These are phyloP conservation scores for Solanum ahanhuiri DNA, from an alignment of 257 asterid species.

Conservation along the genomic window DNA sequence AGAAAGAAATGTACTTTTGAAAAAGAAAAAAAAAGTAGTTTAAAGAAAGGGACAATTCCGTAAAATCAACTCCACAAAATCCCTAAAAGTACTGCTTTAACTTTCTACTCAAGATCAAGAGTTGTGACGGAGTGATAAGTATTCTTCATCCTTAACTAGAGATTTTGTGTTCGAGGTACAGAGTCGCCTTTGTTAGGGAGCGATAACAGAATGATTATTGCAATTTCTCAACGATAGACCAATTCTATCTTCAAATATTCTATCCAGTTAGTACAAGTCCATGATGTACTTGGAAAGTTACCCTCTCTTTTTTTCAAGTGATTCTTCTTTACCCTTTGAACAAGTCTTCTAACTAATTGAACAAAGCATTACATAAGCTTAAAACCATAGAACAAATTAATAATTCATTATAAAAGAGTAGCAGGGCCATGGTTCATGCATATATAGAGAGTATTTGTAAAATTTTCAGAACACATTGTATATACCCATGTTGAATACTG, in stretches of 20 bases:
- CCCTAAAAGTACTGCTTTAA: neutral
- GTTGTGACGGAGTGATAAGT: no score
- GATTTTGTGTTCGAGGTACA: no score
- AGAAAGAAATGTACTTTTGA: neutral
- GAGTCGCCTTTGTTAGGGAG: no score
- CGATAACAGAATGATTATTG: neutral
- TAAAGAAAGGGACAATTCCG: neutral
- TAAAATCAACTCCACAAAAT: neutral
- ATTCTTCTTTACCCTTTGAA: slow-evolving; percentile 10
- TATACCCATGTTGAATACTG: neutral
- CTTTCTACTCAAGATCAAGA: neutral
- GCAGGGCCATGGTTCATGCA: neutral
- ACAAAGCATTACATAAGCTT: neutral
- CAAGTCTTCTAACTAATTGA: slow-evolving; percentile 1
- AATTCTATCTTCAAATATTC: neutral
- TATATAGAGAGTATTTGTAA: neutral
- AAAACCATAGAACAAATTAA: neutral
- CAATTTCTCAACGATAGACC: slow-evolving; percentile 19
- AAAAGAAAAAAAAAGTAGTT: neutral
- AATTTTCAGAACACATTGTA: neutral
- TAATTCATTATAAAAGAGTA: neutral
- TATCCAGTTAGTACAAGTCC: neutral
- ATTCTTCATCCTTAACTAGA: no score
- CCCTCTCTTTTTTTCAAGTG: neutral
- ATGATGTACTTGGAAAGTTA: slow-evolving; percentile 1